Evolutionary conservation across 768 basidiomycete genomes (phyloP).

Genomic region (Pluteus cervinus): DNA sequence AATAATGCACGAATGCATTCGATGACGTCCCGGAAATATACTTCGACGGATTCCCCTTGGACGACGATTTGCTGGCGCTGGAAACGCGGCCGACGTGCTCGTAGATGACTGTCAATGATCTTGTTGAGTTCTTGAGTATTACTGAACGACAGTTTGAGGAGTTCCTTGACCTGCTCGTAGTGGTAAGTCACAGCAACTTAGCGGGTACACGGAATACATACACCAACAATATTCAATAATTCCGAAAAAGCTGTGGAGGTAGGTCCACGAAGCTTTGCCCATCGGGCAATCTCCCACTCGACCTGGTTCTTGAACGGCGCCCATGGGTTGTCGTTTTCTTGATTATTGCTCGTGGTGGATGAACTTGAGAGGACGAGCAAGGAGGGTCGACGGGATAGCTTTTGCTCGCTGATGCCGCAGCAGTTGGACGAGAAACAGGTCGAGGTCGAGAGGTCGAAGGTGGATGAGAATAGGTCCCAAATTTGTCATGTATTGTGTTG

Average conservation of each 20-base stretch:
- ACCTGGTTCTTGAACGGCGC: background rate
- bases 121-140: slow-evolving; percentile 16
- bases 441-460: no score
- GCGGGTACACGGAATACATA: background rate
- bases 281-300: slow-evolving; percentile 2
- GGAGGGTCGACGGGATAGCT: no score
- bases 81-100: slow-evolving; percentile 14
- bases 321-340: background rate
- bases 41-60: slow-evolving; percentile 14
- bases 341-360: no score
- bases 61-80: slow-evolving; percentile 12
- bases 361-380: no score
- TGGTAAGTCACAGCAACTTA: background rate
- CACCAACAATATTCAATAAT: slow-evolving; percentile 1
- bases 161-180: background rate
- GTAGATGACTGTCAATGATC: slow-evolving; percentile 20
- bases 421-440: no score
- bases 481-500: no score
- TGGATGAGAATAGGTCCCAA: no score
- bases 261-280: slow-evolving; percentile 2
- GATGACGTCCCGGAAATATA: slow-evolving; percentile 21
- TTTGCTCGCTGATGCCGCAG: no score
- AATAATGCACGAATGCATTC: slow-evolving; percentile 22
- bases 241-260: background rate
- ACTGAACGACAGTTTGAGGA: background rate